phyloP scores from a whole-genome alignment of 495 filamentous ascomycete genomes.

The Durotheca rogersii region DNA sequence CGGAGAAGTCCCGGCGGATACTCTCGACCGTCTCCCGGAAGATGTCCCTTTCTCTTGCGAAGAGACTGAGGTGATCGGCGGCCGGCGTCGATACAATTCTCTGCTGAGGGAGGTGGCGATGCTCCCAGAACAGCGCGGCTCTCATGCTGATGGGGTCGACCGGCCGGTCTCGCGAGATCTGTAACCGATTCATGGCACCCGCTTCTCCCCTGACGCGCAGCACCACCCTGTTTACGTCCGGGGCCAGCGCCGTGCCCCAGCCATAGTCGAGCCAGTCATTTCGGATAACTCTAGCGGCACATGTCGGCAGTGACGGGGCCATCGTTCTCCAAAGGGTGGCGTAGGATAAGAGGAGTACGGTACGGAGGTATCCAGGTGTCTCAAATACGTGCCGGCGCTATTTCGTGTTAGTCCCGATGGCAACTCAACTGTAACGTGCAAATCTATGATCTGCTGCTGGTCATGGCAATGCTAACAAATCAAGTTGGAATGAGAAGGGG shows the following conservation, averaged over 20 bases:
- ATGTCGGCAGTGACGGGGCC: slow-evolving; percentile 18
- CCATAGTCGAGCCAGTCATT: slow-evolving; percentile 22
- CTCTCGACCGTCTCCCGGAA: slow-evolving; percentile 5
- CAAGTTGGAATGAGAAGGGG: not conserved
- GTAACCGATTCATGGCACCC: slow-evolving; percentile 24
- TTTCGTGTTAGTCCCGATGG: not conserved
- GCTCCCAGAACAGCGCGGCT: slow-evolving; percentile 31
- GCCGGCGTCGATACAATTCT: slow-evolving; percentile 19
- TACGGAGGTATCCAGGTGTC: too few relatives aligned
- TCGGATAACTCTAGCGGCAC: slow-evolving; percentile 22
- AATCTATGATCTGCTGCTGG: not conserved
- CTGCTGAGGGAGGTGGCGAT: slow-evolving; percentile 12
- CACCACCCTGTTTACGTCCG: slow-evolving; percentile 11
- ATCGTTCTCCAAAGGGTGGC: not conserved
- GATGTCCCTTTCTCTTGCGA: not conserved
- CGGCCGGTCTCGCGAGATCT: slow-evolving; percentile 7
- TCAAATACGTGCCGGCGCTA: too few relatives aligned
- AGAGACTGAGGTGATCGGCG: slow-evolving; percentile 19
- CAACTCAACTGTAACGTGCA: not conserved
- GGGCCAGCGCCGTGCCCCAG: slow-evolving; percentile 23
- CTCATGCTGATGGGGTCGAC: slow-evolving; percentile 9
- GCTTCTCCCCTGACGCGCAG: slow-evolving; percentile 10
- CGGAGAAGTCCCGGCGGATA: not conserved
- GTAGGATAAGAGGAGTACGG: too few relatives aligned
- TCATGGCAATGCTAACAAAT: not conserved